Evolutionary conservation across 169 alveolate genomes (phyloP), one percentile per base, ranked within the genome.

Genomic region (Plasmodium falciparum): DNA sequence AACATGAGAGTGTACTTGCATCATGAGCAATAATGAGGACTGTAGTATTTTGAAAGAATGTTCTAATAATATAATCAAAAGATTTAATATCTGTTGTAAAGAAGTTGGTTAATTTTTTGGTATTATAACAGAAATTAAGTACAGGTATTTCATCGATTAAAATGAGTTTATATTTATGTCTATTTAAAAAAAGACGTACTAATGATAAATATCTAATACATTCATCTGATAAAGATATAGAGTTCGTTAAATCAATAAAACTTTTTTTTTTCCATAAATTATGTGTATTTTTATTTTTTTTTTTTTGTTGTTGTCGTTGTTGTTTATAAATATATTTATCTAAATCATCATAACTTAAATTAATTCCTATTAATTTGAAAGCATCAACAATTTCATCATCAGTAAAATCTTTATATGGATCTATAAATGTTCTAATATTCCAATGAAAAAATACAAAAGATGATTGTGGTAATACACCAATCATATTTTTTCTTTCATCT

Each of bases 111-210:
- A 58, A 5, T 22, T 73, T 50, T 7, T 26, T 59, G 26, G 63
- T 69, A 54, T 24, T 61, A 13, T 62, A n/a, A 29, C 52, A 43
- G 7, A 74, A 69, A 24, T 73, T 76, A 0, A 88, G 5, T 0
- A 74, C 88, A 6, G 97, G 97, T 33, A 96, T 96, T 72, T 95
- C 97, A 73, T 95, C 97, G 24, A 95, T 86, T 52, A 95, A 62
- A 4, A 95, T 65, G 56, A 95, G 74, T 66, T 93, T 95, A 74
- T 94, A 95, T 13, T 74, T 75, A 13, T 85, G 73, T 22, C 97
- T 89, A 61, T 92, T 91, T 22, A 95, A 91, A 8, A 93, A 93
- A 47, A 95, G 65, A 15, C 94, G 63, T 7, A 95, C 97, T 29
- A 95, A 71, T 7, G 95, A 88, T 52, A 94, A 71, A 65, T 89